A percentile compares a stretch with the other conserved stretches of the same genome.
These are phyloP conservation scores for Dimocarpus longan DNA, from an alignment of 345 rosid species.

Conservation along the genomic window DNA sequence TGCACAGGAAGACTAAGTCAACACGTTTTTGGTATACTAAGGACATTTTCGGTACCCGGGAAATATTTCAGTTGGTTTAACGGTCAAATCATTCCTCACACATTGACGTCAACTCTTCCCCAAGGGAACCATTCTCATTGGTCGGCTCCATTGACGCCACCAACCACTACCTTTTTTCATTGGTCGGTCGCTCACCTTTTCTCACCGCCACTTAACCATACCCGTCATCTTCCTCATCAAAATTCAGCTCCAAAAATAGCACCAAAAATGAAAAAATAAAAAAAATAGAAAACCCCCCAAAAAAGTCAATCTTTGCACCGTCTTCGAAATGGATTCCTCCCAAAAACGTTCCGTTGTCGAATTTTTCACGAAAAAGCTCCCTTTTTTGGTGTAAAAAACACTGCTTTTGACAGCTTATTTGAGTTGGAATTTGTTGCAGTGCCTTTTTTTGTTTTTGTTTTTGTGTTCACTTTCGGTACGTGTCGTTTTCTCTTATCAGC, in stretches of 20 bases:
- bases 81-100: constrained; percentile 9
- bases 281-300: neutral
- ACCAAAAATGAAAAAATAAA: neutral
- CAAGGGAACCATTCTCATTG: neutral
- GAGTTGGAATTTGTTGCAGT: constrained; percentile 3
- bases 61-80: constrained; percentile 14
- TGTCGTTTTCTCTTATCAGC: constrained; percentile 35
- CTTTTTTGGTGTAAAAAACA: neutral
- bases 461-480: constrained; percentile 35
- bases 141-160: neutral
- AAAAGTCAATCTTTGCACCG: neutral
- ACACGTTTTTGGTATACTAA: neutral
- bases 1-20: neutral
- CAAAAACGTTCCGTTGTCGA: neutral
- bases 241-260: neutral
- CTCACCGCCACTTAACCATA: neutral
- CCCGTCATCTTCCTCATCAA: neutral
- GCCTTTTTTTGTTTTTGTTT: neutral
- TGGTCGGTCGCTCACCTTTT: constrained; percentile 15
- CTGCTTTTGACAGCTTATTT: constrained; percentile 20
- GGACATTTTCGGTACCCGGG: neutral
- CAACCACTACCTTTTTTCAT: neutral
- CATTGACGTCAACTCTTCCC: neutral
- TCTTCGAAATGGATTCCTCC: neutral
- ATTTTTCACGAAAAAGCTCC: neutral